Conservation (phyloP, 768 basidiomycete species). For the Lyophyllum decastes region DNA sequence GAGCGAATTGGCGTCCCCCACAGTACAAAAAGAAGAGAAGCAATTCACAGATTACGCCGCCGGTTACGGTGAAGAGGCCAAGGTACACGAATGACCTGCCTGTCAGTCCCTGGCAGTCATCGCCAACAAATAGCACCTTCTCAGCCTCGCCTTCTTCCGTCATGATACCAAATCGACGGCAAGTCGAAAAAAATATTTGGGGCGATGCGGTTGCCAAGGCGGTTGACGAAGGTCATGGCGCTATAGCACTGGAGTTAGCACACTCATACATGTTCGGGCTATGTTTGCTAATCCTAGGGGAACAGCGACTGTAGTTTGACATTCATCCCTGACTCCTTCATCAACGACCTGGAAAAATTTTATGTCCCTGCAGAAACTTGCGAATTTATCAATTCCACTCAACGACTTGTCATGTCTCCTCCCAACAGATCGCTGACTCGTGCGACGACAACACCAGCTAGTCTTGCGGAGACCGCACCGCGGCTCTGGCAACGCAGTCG, state of each 20-base stretch:
- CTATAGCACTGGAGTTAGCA: constrained; percentile 57
- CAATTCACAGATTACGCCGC: constrained; percentile 15
- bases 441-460: constrained; percentile 34
- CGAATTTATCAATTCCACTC: constrained; percentile 22
- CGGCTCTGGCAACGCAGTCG: constrained; percentile 25
- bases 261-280: not conserved
- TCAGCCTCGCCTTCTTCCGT: not conserved
- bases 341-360: constrained; percentile 46
- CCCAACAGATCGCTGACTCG: constrained; percentile 31
- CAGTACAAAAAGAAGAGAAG: constrained; percentile 42
- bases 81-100: constrained; percentile 15
- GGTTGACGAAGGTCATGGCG: constrained; percentile 48
- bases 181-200: constrained; percentile 44
- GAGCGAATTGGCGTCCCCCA: constrained; percentile 42
- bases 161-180: constrained; percentile 20
- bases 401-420: not conserved
- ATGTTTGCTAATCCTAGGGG: constrained; percentile 5
- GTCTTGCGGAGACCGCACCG: constrained; percentile 10
- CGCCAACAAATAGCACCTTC: constrained; percentile 2
- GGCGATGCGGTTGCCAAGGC: constrained; percentile 43
- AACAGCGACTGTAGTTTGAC: constrained; percentile 43
- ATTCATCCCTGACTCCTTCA: constrained; percentile 49
- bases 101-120: not conserved
- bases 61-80: constrained; percentile 10
- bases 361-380: constrained; percentile 41